phyloP scores from a whole-genome alignment of 441 rosid genomes.

The Codiaeum variegatum region DNA sequence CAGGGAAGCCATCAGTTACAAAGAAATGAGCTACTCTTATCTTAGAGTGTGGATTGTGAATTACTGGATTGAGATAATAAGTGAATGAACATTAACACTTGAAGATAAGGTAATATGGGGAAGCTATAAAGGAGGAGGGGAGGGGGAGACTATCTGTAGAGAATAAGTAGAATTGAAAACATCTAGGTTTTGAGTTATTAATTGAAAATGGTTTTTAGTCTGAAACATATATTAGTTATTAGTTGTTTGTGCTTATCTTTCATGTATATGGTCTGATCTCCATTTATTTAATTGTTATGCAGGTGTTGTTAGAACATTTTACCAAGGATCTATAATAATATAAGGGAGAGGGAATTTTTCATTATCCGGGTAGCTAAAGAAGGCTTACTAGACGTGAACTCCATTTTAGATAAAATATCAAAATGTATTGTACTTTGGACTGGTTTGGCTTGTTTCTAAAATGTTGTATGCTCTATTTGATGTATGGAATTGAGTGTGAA shows the following conservation, averaged over 20 bases:
- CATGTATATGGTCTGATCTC: too few relatives aligned
- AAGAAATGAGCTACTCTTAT: conserved; percentile 99
- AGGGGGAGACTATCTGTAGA: too few relatives aligned
- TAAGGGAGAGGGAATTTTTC: not conserved
- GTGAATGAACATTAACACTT: too few relatives aligned
- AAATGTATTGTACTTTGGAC: conserved; percentile 16
- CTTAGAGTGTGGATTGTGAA: too few relatives aligned
- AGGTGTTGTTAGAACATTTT: conserved; percentile 47
- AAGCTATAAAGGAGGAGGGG: too few relatives aligned
- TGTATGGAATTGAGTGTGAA: too few relatives aligned
- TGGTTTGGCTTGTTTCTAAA: conserved; percentile 15
- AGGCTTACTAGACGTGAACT: not conserved
- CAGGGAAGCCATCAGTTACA: conserved; percentile 91
- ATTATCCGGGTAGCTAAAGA: not conserved
- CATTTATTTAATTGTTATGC: conserved; percentile 9
- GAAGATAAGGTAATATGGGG: too few relatives aligned
- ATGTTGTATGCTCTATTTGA: conserved; percentile 2
- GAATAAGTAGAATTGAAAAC: too few relatives aligned
- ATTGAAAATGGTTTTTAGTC: too few relatives aligned
- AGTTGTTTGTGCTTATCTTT: not conserved
- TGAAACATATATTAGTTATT: too few relatives aligned
- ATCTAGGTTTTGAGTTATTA: too few relatives aligned
- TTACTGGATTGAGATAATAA: too few relatives aligned
- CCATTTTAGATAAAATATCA: conserved; percentile 16
- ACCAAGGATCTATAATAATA: not conserved